A percentile compares a stretch with the other conserved stretches of the same genome.
phyloP scores from a whole-genome alignment of 2,329 filamentous ascomycete species.

The Microdochium nivale region DNA sequence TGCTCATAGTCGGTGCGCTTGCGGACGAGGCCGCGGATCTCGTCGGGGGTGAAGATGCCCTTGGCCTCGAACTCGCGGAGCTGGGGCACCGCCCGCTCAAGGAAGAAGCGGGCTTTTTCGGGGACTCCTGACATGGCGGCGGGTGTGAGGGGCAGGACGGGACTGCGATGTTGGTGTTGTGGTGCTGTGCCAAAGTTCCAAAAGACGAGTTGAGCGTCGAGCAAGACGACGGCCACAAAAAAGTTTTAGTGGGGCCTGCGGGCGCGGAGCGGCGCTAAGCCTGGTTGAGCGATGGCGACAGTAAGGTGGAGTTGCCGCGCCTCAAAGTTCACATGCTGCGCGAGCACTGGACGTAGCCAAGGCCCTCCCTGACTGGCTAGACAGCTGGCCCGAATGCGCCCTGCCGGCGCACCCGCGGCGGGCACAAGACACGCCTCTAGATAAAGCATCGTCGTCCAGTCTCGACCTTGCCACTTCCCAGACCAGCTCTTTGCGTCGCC shows the following conservation, averaged over 20 bases:
- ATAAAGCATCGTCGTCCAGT: neutral
- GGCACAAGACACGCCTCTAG: neutral
- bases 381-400: neutral
- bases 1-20: conserved; percentile 94
- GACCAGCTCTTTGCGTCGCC: neutral
- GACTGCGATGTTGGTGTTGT: neutral
- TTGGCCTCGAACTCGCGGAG: conserved; percentile 88
- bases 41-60: conserved; percentile 81
- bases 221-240: neutral
- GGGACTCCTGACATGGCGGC: conserved; percentile 71
- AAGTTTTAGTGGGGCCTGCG: conserved; percentile 2
- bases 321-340: neutral
- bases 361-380: too few species aligned
- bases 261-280: neutral
- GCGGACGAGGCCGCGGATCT: conserved; percentile 80
- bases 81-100: conserved; percentile 87
- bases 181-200: conserved; percentile 2
- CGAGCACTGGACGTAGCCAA: neutral
- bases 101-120: conserved; percentile 91
- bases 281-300: neutral
- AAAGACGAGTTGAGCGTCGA: conserved; percentile 11
- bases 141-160: neutral
- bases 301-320: neutral
- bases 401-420: neutral
- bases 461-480: neutral